These are phyloP conservation scores for Plantago elongata DNA, from an alignment of 257 asterid genomes.

Conservation along the genomic window DNA sequence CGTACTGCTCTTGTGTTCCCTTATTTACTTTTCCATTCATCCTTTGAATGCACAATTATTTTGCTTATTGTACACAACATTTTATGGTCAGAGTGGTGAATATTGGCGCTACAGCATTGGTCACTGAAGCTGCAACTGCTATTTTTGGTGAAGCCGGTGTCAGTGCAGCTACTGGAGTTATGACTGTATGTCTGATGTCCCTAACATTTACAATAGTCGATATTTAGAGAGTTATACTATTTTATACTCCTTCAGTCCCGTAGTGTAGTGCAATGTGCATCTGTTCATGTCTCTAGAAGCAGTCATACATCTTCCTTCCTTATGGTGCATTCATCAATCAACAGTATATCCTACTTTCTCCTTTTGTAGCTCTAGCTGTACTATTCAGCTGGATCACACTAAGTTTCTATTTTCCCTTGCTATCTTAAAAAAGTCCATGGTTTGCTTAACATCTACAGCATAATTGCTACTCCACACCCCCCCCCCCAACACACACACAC, in stretches of 20 bases:
- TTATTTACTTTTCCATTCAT: constrained; percentile 17
- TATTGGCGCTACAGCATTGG: constrained; percentile 95
- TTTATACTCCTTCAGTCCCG: constrained; percentile 1
- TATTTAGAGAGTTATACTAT: constrained; percentile 1
- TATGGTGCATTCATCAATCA: neutral
- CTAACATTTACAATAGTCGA: neutral
- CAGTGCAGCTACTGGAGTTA: constrained; percentile 94
- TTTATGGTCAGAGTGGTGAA: constrained; percentile 83
- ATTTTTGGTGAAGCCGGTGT: constrained; percentile 97
- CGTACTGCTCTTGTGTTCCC: constrained; percentile 55
- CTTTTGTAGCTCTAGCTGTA: no score
- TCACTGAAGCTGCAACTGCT: constrained; percentile 93
- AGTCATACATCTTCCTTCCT: neutral
- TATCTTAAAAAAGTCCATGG: neutral
- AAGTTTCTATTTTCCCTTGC: no score
- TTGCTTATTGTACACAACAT: constrained; percentile 42
- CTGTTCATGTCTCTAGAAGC: neutral
- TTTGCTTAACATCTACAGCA: neutral
- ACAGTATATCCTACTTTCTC: no score
- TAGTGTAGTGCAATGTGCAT: neutral
- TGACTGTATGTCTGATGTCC: constrained; percentile 62
- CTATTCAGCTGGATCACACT: no score
- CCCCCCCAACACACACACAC: no score
- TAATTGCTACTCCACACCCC: constrained; percentile 6
- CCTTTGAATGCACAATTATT: constrained; percentile 30